Percentiles rank a stretch among this genome's conserved stretches.
phyloP scores from a whole-genome alignment of 257 asterid species.

The Solanum stenotomum region DNA sequence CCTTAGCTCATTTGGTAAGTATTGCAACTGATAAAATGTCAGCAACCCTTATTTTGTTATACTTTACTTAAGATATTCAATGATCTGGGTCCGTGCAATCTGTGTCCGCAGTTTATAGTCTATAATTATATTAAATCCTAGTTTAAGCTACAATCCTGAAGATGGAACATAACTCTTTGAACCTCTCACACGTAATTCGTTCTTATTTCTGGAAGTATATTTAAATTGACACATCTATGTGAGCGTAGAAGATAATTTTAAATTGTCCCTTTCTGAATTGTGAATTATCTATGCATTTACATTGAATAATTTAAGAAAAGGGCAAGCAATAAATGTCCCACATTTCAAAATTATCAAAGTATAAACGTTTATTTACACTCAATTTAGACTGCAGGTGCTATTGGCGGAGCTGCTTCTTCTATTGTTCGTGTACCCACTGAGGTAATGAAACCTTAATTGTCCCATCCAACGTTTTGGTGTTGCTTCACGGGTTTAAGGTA shows the following conservation, averaged over 20 bases:
- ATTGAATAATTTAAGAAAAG: background rate
- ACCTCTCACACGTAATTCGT: background rate
- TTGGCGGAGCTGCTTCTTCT: slow-evolving; percentile 69
- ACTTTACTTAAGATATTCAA: background rate
- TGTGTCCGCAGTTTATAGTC: background rate
- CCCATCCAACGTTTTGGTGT: background rate
- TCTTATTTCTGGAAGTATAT: background rate
- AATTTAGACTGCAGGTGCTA: slow-evolving; percentile 61
- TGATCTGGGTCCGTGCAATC: background rate
- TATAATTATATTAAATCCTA: background rate
- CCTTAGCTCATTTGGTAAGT: slow-evolving; percentile 61
- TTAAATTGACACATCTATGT: background rate
- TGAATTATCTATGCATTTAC: background rate
- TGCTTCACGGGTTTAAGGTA: background rate
- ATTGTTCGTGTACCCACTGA: slow-evolving; percentile 67
- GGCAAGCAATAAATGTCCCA: background rate
- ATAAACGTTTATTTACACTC: slow-evolving; percentile 6
- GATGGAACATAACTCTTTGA: background rate
- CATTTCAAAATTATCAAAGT: background rate
- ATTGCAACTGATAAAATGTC: background rate
- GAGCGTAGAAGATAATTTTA: background rate
- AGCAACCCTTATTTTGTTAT: background rate
- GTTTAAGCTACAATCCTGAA: background rate
- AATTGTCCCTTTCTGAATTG: background rate
- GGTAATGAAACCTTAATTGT: slow-evolving; percentile 14